phyloP scores from a whole-genome alignment of 2,329 filamentous ascomycete genomes.

The Pseudocercospora fuligena region DNA sequence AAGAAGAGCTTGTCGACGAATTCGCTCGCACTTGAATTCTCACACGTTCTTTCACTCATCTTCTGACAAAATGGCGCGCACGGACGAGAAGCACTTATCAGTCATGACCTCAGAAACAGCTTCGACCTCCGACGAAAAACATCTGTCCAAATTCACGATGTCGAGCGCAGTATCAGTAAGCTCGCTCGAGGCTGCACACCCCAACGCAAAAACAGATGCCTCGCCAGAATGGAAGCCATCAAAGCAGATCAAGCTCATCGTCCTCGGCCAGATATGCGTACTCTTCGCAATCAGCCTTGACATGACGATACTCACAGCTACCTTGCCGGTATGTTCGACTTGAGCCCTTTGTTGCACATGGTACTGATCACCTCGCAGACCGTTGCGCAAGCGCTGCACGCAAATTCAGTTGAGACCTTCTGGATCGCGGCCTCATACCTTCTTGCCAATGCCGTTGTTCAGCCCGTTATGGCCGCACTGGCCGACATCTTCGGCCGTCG shows the following conservation, averaged over 20 bases:
- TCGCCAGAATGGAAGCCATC: constrained; percentile 44
- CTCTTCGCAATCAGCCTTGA: constrained; percentile 57
- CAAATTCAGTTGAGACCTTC: constrained; percentile 47
- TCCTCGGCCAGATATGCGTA: constrained; percentile 49
- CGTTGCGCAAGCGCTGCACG: constrained; percentile 44
- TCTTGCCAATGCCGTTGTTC: constrained; percentile 49
- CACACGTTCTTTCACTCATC: not conserved
- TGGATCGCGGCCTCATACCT: constrained; percentile 59
- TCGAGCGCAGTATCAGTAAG: not conserved
- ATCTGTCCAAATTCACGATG: constrained; percentile 12
- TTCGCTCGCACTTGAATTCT: not conserved
- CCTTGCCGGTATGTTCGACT: constrained; percentile 46
- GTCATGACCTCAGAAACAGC: not conserved
- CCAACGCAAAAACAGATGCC: not conserved
- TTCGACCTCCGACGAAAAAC: constrained; percentile 13
- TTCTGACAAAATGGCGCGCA: not conserved
- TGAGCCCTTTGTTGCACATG: not conserved
- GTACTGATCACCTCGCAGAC: constrained; percentile 27
- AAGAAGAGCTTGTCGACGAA: not conserved
- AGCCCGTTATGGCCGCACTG: constrained; percentile 50
- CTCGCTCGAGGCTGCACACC: not conserved
- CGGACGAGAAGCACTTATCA: not conserved
- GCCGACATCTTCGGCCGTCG: constrained; percentile 57
- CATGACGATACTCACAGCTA: constrained; percentile 53
- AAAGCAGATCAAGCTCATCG: constrained; percentile 48